Evolutionary conservation across 2,329 filamentous ascomycete species (phyloP), one percentile per base, ranked within the genome.

Genomic region (Aureobasidium sp.): DNA sequence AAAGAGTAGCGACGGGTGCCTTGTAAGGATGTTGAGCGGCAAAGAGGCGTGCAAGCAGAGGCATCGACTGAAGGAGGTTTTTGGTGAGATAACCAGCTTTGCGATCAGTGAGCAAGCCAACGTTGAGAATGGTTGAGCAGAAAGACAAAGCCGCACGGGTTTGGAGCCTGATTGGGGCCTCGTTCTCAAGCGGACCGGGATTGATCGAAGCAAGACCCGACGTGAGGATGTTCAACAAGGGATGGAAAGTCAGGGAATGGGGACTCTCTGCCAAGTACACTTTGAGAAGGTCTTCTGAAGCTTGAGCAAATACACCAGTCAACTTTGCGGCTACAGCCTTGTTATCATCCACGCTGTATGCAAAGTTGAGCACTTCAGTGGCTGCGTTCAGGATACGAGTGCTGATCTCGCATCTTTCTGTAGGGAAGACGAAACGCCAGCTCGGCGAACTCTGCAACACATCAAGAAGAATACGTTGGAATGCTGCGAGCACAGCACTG

Each of bases 401-500:
- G 63, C 90, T 84, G 53, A 97, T 82, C 62, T 86, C 79, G 56
- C 86, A 83, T 47, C 87, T 85, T 66, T 92, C 87, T 29, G 86
- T 78, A 12, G 85, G 80, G 1, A 83, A 81, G 7, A 83, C 80
- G 71, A 95, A 97, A 67, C 87, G 87, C 94, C 93, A 99, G 5
- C 87, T 91, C 34, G 86, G 84, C 41, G 88, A 89, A 73, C 88
- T 94, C 75, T 96, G 91, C 67, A 95, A 88, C 7, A 95, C 84
- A 70, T 96, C 91, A 27, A 95, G 82, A 65, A 90, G 81, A 1
- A 87, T 87, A 67, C 89, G 86, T 7, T 87, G 87, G 68, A 93
- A 88, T 4, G 87, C 86, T 49, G 87, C 78, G 42, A 91, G 79
- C 20, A 92, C 86, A 52, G 84, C 85, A 48, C 85, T 83, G 67